Evolutionary conservation across 2,329 filamentous ascomycete species (phyloP), one percentile per base, ranked within the genome.

Genomic region (Talaromyces sp.): DNA sequence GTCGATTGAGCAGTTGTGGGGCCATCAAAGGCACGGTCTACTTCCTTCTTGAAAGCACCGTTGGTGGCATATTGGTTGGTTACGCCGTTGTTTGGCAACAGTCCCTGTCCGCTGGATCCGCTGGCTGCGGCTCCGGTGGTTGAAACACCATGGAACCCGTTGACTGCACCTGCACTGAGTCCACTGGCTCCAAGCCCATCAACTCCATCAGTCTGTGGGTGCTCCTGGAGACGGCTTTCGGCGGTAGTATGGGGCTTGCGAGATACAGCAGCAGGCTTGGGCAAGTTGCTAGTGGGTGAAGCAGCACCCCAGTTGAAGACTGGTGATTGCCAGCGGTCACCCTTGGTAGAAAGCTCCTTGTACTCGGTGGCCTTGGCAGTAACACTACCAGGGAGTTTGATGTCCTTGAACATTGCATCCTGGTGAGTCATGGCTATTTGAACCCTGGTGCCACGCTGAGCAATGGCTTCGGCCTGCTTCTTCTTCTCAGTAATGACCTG

Each of bases 291-390:
- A 48, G 91, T 92, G 79, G 89, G 88, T 63, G 85, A 82, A 11
- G 93, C 93, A 50, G 81, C 85, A 57, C 95, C 94, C 71, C 98
- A 90, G 66, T 87, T 89, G 82, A 99, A 99, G 73, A 99, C 88
- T 10, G 94, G 92, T 67, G 91, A 96, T 83, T 97, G 90, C 95
- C 95, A 99, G 77, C 88, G 89, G 64, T 97, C 91, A 61, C 95
- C 95, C 86, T 95, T 92, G 70, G 83, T 83, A 9, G 94, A 92
- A 65, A 97, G 84, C 24, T 97, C 88, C 81, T 88, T 92, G 85
- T 96, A 98, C 78, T 97, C 92, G 27, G 92, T 96, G 10, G 94
- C 93, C 86, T 97, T 97, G 81, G 87, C 89, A 71, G 91, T 95
- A 76, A 97, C 94, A 63, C 93, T 93, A 37, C 91, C 91, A 31